Percentiles rank a stretch among this genome's conserved stretches.
Evolutionary conservation across 1,284 basidiomycete species (phyloP).

Genomic region (Sporisorium iseilematis-ciliati): DNA sequence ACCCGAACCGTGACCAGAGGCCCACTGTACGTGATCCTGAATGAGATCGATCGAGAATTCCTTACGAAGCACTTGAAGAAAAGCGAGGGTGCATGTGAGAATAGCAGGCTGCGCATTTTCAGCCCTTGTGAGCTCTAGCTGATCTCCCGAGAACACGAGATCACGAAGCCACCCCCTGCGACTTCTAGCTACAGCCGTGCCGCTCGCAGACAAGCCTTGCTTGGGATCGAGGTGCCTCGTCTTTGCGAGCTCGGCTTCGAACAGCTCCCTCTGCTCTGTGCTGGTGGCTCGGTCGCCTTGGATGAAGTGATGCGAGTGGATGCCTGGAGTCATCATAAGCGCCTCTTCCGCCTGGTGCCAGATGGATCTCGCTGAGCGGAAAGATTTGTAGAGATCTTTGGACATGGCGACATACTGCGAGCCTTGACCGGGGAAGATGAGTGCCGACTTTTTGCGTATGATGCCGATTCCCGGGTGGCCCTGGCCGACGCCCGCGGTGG

Average conservation of each 20-base stretch:
- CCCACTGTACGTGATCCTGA: slow-evolving; percentile 58
- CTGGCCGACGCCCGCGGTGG: slow-evolving; percentile 45
- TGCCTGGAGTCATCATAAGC: slow-evolving; percentile 55
- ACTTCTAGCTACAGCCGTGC: slow-evolving; percentile 43
- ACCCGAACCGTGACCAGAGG: slow-evolving; percentile 66
- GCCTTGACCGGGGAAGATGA: slow-evolving; percentile 67
- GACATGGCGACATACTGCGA: slow-evolving; percentile 69
- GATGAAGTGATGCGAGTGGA: slow-evolving; percentile 37
- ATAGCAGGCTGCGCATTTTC: slow-evolving; percentile 68
- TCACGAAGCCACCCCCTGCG: slow-evolving; percentile 59
- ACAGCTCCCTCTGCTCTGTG: slow-evolving; percentile 47
- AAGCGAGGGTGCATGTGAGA: slow-evolving; percentile 62
- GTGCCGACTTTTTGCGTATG: slow-evolving; percentile 59
- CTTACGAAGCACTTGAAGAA: slow-evolving; percentile 62
- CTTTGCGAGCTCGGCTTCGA: slow-evolving; percentile 62
- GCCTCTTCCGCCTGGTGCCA: slow-evolving; percentile 66
- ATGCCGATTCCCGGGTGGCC: slow-evolving; percentile 49
- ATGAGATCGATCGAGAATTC: slow-evolving; percentile 66
- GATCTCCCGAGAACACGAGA: slow-evolving; percentile 65
- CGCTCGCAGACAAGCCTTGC: slow-evolving; percentile 42
- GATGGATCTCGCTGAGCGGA: slow-evolving; percentile 58
- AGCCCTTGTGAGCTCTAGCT: slow-evolving; percentile 64
- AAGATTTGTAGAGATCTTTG: slow-evolving; percentile 63
- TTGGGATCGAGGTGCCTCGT: slow-evolving; percentile 45
- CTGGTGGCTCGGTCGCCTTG: slow-evolving; percentile 32